Percentiles rank a stretch among this genome's conserved stretches.
Conservation (phyloP, 805 yeast species). For the Grigorovia yakushimaensis region DNA sequence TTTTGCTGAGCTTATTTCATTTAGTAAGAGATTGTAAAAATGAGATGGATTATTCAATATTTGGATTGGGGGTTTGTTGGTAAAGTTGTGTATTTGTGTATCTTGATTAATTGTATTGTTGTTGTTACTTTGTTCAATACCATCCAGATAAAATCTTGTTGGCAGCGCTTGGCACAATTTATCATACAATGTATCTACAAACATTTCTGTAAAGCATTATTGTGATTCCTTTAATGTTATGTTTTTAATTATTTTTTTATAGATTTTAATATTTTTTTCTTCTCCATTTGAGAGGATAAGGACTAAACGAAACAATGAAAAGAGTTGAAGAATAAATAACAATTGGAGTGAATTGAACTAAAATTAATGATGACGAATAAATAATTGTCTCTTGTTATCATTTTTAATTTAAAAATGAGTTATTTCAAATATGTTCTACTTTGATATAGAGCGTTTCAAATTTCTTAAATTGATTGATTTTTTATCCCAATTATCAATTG, state of each 20-base stretch:
- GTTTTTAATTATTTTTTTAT: not conserved
- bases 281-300: too few species aligned
- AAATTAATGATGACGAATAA: too few species aligned
- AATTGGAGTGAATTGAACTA: too few species aligned
- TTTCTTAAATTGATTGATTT: not conserved
- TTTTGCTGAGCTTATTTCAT: constrained; percentile 53
- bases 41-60: not conserved
- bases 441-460: not conserved
- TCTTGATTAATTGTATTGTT: too few species aligned
- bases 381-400: too few species aligned
- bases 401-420: too few species aligned
- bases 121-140: not conserved
- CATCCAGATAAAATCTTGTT: not conserved
- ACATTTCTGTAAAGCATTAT: too few species aligned
- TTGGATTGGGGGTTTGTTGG: not conserved
- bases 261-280: too few species aligned
- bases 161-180: not conserved
- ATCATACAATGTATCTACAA: not conserved
- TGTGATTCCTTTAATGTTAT: too few species aligned
- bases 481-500: not conserved
- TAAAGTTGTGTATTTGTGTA: not conserved
- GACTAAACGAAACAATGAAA: too few species aligned
- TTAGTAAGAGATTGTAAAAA: constrained; percentile 46
- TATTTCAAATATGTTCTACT: too few species aligned
- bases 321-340: too few species aligned